Percentiles rank a stretch among this genome's conserved stretches.
These are phyloP conservation scores for Calcarisporium arbuscula DNA, from an alignment of 2,329 filamentous ascomycete species.

Conservation along the genomic window DNA sequence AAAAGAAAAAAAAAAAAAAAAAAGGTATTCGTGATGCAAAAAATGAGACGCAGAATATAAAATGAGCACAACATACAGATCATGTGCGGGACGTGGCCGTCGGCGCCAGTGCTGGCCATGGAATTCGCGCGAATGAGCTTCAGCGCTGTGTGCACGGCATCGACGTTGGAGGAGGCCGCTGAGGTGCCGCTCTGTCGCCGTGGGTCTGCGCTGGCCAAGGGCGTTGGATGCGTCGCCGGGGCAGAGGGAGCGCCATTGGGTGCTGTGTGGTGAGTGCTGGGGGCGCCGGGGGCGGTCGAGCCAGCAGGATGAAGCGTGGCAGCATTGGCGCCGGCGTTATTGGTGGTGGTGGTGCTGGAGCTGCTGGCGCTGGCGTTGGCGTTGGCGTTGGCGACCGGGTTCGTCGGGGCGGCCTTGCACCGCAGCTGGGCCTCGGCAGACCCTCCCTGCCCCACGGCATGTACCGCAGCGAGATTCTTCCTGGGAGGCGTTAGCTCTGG, in stretches of 20 bases:
- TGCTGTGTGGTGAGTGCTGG: no score
- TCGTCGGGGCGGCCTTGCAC: slow-evolving; percentile 30
- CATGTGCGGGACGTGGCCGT: slow-evolving; percentile 41
- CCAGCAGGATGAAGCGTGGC: no score
- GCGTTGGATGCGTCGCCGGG: slow-evolving; percentile 9
- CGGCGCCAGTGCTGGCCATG: slow-evolving; percentile 22
- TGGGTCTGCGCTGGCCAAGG: slow-evolving; percentile 31
- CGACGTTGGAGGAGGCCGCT: slow-evolving; percentile 25
- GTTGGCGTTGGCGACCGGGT: slow-evolving; percentile 19
- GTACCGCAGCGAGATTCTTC: slow-evolving; percentile 37
- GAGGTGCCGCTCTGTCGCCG: slow-evolving; percentile 30
- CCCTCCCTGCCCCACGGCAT: slow-evolving; percentile 25
- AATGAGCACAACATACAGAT: slow-evolving; percentile 36
- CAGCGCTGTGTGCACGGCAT: slow-evolving; percentile 12
- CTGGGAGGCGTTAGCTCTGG: no score
- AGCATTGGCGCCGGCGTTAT: not conserved
- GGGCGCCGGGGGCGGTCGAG: no score
- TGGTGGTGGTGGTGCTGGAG: slow-evolving; percentile 13
- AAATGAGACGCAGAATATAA: not conserved
- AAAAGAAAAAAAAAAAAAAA: slow-evolving; percentile 5
- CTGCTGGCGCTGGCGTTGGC: slow-evolving; percentile 17
- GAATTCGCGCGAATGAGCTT: slow-evolving; percentile 3
- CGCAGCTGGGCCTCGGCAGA: slow-evolving; percentile 40
- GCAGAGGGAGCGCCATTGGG: not conserved
- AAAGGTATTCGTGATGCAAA: not conserved